Conservation (phyloP, 371 early-diverging fungal genomes). For the Saksenaea vasiformis region DNA sequence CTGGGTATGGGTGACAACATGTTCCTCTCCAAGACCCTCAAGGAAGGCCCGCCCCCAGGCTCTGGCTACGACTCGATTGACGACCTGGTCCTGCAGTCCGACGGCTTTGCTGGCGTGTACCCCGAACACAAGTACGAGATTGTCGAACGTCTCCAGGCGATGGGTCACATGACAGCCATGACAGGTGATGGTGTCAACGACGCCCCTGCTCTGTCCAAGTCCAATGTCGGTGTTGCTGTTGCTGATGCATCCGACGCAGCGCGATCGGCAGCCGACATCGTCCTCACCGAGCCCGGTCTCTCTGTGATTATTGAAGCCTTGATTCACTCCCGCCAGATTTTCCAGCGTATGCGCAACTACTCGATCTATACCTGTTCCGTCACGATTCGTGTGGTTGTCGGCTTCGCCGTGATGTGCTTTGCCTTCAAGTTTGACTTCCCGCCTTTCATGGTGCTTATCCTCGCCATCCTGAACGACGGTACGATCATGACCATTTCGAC, state of each 20-base stretch:
- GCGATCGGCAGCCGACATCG: conserved; percentile 78
- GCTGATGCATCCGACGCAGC: conserved; percentile 81
- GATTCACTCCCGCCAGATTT: conserved; percentile 69
- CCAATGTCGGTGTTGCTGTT: conserved; percentile 86
- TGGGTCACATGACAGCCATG: conserved; percentile 86
- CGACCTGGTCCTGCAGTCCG: conserved; percentile 76
- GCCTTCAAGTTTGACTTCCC: conserved; percentile 66
- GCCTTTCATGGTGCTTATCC: conserved; percentile 66
- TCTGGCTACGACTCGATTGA: conserved; percentile 77
- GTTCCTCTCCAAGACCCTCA: conserved; percentile 77
- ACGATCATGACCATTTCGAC: conserved; percentile 68
- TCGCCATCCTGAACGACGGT: conserved; percentile 66
- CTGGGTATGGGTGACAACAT: conserved; percentile 77
- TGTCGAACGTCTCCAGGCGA: conserved; percentile 87
- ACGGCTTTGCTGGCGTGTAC: conserved; percentile 91
- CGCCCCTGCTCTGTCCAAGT: conserved; percentile 90
- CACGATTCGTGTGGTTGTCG: conserved; percentile 66
- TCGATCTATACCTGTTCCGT: conserved; percentile 67
- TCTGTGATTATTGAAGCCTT: conserved; percentile 73
- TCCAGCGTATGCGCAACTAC: conserved; percentile 74
- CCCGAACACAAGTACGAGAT: conserved; percentile 96
- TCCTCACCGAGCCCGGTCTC: conserved; percentile 79
- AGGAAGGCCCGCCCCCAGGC: conserved; percentile 70
- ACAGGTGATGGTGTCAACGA: conserved; percentile 98
- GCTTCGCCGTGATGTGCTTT: conserved; percentile 59